A percentile compares a stretch with the other conserved stretches of the same genome.
These are phyloP conservation scores for Cutaneotrichosporon sp. DNA, from an alignment of 1,284 basidiomycete species.

Conservation along the genomic window DNA sequence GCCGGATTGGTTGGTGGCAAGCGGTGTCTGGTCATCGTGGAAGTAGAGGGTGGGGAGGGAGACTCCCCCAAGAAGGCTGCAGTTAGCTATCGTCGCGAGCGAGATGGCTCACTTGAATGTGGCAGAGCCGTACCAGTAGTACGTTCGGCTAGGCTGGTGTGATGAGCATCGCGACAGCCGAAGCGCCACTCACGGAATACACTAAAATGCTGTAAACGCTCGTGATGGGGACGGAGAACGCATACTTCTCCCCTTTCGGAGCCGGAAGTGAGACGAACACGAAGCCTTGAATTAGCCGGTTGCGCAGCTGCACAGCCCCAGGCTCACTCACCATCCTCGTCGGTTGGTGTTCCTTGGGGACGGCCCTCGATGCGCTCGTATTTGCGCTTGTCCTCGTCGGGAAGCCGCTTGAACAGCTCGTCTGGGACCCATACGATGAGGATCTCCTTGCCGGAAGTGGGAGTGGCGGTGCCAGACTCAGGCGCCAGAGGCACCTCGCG, in stretches of 20 bases:
- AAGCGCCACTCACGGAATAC: constrained; percentile 60
- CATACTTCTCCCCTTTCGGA: constrained; percentile 75
- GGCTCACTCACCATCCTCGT: constrained; percentile 45
- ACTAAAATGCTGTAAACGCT: constrained; percentile 88
- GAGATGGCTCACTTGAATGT: constrained; percentile 48
- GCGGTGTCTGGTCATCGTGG: constrained; percentile 86
- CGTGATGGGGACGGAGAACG: constrained; percentile 86
- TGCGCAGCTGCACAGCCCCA: constrained; percentile 8
- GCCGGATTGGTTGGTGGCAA: constrained; percentile 27
- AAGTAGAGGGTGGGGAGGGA: constrained; percentile 89
- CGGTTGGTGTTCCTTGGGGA: constrained; percentile 18
- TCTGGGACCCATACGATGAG: constrained; percentile 51
- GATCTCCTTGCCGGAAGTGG: constrained; percentile 30
- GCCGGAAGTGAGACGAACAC: constrained; percentile 50
- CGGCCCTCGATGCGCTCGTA: constrained; percentile 41
- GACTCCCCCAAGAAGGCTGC: constrained; percentile 84
- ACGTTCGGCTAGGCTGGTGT: constrained; percentile 45
- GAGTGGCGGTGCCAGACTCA: constrained; percentile 4
- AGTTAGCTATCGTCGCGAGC: constrained; percentile 55
- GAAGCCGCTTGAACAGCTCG: constrained; percentile 46
- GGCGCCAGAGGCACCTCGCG: constrained; percentile 26
- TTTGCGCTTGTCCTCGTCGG: constrained; percentile 44
- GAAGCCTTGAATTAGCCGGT: constrained; percentile 35
- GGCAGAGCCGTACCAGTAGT: constrained; percentile 51
- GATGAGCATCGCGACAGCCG: constrained; percentile 9